Conservation (phyloP, 306 rosid species). For the Herpetospermum pedunculosum region DNA sequence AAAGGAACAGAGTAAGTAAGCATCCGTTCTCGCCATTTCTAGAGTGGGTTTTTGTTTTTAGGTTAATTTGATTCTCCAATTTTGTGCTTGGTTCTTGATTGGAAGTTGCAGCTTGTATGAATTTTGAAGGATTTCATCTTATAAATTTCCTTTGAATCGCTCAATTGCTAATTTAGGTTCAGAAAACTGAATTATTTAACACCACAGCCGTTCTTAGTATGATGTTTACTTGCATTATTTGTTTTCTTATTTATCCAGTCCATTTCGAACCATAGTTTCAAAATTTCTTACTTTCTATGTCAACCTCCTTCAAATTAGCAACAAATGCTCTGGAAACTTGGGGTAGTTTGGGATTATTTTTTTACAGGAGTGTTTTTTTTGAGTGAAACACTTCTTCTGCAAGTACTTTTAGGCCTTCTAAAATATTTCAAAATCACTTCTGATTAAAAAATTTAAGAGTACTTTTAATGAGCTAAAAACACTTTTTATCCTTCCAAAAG, state of each 20-base stretch:
- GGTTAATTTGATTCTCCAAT: not conserved
- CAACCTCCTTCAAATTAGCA: not conserved
- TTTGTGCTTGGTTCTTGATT: not conserved
- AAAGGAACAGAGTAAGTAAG: conserved; percentile 73
- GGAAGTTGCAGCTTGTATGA: not conserved
- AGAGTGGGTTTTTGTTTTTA: not conserved
- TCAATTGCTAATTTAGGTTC: too few relatives aligned
- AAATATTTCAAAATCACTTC: too few relatives aligned
- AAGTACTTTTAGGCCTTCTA: too few relatives aligned
- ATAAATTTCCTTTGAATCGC: not conserved
- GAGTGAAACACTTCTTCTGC: too few relatives aligned
- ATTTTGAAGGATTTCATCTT: too few relatives aligned
- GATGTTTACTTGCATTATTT: not conserved
- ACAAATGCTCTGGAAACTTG: too few relatives aligned
- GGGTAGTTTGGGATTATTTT: too few relatives aligned
- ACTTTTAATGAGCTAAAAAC: too few relatives aligned
- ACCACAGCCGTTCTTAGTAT: not conserved
- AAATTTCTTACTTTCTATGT: not conserved
- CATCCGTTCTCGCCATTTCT: too few relatives aligned
- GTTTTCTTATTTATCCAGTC: not conserved
- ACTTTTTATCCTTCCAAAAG: not conserved
- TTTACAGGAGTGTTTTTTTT: too few relatives aligned
- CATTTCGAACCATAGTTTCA: not conserved
- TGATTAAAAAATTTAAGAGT: too few relatives aligned
- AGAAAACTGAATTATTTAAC: not conserved